Evolutionary conservation across 163 green algal genomes (phyloP).

Genomic region (Chlamydomonas reinhardtii): DNA sequence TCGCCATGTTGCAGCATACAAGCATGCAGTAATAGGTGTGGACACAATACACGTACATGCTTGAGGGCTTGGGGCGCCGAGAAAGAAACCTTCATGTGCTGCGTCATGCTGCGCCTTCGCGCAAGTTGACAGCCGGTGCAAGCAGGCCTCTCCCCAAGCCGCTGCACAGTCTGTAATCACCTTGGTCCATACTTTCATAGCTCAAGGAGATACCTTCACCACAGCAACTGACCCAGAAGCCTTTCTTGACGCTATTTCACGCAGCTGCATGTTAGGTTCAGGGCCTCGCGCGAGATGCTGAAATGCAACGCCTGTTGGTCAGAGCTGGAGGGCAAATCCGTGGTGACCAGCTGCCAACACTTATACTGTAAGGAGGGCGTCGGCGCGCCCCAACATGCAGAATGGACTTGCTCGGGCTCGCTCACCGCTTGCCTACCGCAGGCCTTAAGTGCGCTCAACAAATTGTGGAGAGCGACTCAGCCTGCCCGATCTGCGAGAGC

Average conservation of each 20-base stretch:
- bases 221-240: too few relatives aligned
- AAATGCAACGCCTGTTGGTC: conserved; percentile 70
- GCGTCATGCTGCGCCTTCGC: neutral
- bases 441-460: conserved; percentile 62
- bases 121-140: too few relatives aligned
- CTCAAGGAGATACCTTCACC: too few relatives aligned
- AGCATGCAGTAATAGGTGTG: too few relatives aligned
- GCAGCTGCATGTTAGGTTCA: too few relatives aligned
- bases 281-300: conserved; percentile 20
- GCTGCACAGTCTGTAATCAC: too few relatives aligned
- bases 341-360: conserved; percentile 66
- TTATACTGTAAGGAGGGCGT: conserved; percentile 59
- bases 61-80: neutral
- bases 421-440: neutral
- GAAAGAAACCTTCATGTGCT: neutral
- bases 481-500: conserved; percentile 63
- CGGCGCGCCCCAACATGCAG: neutral
- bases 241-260: too few relatives aligned
- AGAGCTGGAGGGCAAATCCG: conserved; percentile 61
- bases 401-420: neutral
- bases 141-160: too few relatives aligned
- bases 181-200: too few relatives aligned
- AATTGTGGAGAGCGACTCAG: conserved; percentile 58
- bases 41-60: too few relatives aligned
- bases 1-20: too few relatives aligned